Base-by-base conservation (phyloP, 257 asterid genomes). In the Scutellaria barbata region DNA sequence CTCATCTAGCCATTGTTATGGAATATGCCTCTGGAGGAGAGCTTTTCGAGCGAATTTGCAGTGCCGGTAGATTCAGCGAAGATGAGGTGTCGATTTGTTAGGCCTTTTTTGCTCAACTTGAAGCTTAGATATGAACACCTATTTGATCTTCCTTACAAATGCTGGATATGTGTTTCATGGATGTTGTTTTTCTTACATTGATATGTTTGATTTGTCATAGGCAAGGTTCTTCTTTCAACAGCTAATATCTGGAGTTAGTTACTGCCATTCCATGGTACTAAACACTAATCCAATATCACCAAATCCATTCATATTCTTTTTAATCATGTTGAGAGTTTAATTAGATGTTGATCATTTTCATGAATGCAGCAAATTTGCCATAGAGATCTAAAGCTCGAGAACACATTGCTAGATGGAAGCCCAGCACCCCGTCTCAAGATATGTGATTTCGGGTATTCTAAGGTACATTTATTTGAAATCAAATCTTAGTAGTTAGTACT, bases 1-100 rank as follows among this genome's bases (percentile, higher is more conserved):
- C 81, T 48, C 89, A 84, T 77, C 86, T 84, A 60, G 86, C 86
- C 8, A 81, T 84, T 51, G 83, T 84, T 40, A 84, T 84, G 89
- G 89, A 84, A 71, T 84, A 84, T 48, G 89, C 85, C 5, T 79
- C 85, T 0, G 89, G 89, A 13, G 89, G 89, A 1, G 86, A 84
- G 66, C 81, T 84, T 54, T 84, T 84, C 75, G 80, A 71, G 55
- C 71, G 85, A 37, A 84, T 84, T 42, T 84, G 89, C 37, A 84
- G 17, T 43, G 89, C 89, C 2, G 89, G 89, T 35, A 81, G 86
- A 68, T 84, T 84, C 70, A 79, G 86, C 43, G 86, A 84, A 79
- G 89, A 84, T 20, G 89, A 84, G 83, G 89, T 79, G 47, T 51
- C 5, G 5, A 22, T 14, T 50, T 18, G 20, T 45, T 9, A 1